Conservation (phyloP, 495 filamentous ascomycete species). For the Aspergillus saccharolyticus region DNA sequence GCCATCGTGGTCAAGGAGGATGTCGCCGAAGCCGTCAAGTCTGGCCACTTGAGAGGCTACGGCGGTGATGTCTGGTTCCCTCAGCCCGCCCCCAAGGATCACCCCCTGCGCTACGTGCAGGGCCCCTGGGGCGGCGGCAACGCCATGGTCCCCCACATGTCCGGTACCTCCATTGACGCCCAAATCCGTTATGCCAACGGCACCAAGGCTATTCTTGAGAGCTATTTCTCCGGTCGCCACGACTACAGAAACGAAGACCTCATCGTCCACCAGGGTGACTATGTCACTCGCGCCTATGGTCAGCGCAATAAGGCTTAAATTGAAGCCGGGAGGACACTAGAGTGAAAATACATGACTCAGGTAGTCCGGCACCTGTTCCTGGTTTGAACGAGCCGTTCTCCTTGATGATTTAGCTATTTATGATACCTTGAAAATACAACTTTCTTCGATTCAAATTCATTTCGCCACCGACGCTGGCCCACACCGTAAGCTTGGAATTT, state of each 20-base stretch:
- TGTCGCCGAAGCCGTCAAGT: conserved; percentile 88
- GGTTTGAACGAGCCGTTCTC: conserved; percentile 5
- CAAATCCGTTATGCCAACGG: conserved; percentile 92
- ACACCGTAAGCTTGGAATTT: neutral
- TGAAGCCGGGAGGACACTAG: neutral
- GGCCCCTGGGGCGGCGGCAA: conserved; percentile 96
- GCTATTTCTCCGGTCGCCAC: conserved; percentile 78
- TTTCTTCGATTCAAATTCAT: neutral
- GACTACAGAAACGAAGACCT: conserved; percentile 90
- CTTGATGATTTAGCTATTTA: conserved; percentile 9
- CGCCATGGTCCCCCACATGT: conserved; percentile 98
- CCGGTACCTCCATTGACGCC: conserved; percentile 92
- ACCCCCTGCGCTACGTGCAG: conserved; percentile 87
- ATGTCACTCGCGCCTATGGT: conserved; percentile 93
- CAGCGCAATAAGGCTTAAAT: conserved; percentile 51
- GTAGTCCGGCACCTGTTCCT: conserved; percentile 15
- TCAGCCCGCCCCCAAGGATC: conserved; percentile 92
- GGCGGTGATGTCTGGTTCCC: conserved; percentile 93
- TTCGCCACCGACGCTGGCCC: neutral
- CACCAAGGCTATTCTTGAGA: conserved; percentile 82
- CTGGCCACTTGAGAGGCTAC: conserved; percentile 92
- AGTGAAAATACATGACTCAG: conserved; percentile 11
- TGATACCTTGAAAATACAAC: conserved; percentile 16
- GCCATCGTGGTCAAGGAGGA: conserved; percentile 99
- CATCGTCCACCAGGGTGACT: conserved; percentile 88